Evolutionary conservation across 2,329 filamentous ascomycete genomes (phyloP), one percentile per base, ranked within the genome.

Genomic region (Domatiomyces catenatus): DNA sequence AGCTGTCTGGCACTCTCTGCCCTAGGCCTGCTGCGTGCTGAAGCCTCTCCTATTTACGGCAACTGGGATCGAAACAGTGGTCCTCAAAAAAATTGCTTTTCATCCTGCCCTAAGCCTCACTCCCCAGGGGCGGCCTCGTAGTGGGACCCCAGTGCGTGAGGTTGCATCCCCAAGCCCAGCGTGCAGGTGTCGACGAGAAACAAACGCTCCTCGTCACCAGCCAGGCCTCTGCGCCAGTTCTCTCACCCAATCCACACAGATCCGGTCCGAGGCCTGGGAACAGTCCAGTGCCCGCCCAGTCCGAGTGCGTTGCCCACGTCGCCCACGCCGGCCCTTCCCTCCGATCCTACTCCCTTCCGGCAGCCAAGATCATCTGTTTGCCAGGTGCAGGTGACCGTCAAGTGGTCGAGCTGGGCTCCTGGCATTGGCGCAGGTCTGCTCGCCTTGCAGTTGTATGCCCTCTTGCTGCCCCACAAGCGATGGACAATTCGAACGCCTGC

Each of bases 391-490:
- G 3, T 39, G 32, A 39, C 32, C 32, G 32, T 15, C 32, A 39
- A 39, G 15, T 12, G 32, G 32, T 12, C 32, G 12, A 39, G 32
- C 32, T 39, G 12, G 32, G 8, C 32, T 6, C 32, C 32, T 15
- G 32, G 32, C 32, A 5, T 39, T 15, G 32, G 12, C 7, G 32
- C 32, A 39, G 10, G 32, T 39, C 10, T 12, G 2, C 32, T 39
- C 12, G 10, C 52, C 50, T 42, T 49, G 43, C 46, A 43, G 48
- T 54, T 52, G 48, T 50, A 58, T 58, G 56, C 54, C 48, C 46
- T 53, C 32, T 39, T 45, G 44, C 46, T 45, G 36, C 44, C 48
- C 50, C 46, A 48, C 54, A 56, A 51, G 56, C 55, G 55, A 55
- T 52, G 54, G 56, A 48, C 52, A 51, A 22, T 51, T 45, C 47